Evolutionary conservation across 2,329 filamentous ascomycete genomes (phyloP).

Genomic region (Claviceps purpurea): DNA sequence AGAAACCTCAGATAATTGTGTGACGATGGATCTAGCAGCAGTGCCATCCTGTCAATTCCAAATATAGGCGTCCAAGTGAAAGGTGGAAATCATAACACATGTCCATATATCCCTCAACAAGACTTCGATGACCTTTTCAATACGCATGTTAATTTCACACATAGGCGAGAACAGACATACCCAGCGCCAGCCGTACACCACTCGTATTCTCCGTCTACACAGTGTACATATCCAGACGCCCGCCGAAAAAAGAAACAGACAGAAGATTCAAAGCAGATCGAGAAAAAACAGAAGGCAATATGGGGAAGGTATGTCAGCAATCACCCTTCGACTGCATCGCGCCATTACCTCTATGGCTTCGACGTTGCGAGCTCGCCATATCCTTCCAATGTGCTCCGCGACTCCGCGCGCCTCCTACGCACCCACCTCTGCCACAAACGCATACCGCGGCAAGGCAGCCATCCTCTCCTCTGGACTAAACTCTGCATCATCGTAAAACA

Average conservation of each 20-base stretch:
- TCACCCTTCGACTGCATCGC: not conserved
- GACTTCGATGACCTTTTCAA: not conserved
- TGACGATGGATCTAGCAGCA: too few species aligned
- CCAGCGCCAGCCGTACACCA: not conserved
- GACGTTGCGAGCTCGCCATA: not conserved
- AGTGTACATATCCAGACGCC: not conserved
- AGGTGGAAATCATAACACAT: too few species aligned
- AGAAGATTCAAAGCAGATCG: not conserved
- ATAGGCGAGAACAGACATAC: not conserved
- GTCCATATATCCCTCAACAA: not conserved
- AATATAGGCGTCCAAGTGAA: too few species aligned
- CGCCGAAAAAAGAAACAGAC: not conserved
- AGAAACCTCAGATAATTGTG: too few species aligned
- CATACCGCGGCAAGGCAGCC: conserved; percentile 65
- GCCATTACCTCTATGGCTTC: not conserved
- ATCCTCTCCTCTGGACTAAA: conserved; percentile 83
- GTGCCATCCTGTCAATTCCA: too few species aligned
- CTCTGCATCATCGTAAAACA: conserved; percentile 72
- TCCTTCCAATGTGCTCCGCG: not conserved
- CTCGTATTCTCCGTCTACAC: not conserved
- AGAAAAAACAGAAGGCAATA: not conserved
- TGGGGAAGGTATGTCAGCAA: not conserved
- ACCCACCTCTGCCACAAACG: conserved; percentile 29
- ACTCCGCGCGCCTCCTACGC: not conserved
- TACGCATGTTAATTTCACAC: not conserved